Evolutionary conservation across 306 rosid genomes (phyloP).

Genomic region (Dryas alaskensis): DNA sequence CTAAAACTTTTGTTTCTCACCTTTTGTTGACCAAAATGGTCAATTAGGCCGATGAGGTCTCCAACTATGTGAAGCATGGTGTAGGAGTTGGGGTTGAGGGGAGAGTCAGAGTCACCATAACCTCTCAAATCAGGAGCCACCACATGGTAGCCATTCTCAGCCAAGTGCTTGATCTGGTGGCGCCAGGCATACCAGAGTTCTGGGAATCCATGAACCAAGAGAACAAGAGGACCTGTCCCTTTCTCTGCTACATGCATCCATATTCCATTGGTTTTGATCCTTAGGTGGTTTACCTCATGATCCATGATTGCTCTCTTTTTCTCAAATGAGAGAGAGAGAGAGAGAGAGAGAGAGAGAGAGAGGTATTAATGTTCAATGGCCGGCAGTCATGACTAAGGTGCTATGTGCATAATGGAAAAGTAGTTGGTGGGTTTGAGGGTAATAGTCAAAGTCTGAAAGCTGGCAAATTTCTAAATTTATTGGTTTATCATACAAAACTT

Average conservation of each 20-base stretch:
- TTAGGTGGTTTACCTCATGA: conserved; percentile 53
- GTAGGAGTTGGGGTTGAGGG: conserved; percentile 47
- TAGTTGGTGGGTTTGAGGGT: background rate
- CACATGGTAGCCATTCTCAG: conserved; percentile 54
- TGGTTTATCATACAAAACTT: background rate
- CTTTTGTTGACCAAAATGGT: conserved; percentile 61
- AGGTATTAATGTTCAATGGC: background rate
- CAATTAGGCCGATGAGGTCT: conserved; percentile 56
- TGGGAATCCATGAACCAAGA: conserved; percentile 70
- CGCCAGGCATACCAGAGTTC: conserved; percentile 62
- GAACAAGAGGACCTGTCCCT: conserved; percentile 69
- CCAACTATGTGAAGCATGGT: conserved; percentile 45
- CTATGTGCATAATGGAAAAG: background rate
- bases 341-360: background rate
- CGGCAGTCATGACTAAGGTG: background rate
- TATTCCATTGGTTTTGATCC: conserved; percentile 62
- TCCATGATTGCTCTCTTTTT: background rate
- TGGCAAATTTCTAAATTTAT: background rate
- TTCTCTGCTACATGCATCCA: conserved; percentile 59
- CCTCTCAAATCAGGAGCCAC: conserved; percentile 82
- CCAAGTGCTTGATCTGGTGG: conserved; percentile 49
- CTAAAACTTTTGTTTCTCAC: conserved; percentile 15
- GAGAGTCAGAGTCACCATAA: conserved; percentile 62
- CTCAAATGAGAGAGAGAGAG: background rate
- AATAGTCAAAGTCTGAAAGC: background rate